Conservation (phyloP, 2,329 filamentous ascomycete species). For the Colletotrichum trifolii region DNA sequence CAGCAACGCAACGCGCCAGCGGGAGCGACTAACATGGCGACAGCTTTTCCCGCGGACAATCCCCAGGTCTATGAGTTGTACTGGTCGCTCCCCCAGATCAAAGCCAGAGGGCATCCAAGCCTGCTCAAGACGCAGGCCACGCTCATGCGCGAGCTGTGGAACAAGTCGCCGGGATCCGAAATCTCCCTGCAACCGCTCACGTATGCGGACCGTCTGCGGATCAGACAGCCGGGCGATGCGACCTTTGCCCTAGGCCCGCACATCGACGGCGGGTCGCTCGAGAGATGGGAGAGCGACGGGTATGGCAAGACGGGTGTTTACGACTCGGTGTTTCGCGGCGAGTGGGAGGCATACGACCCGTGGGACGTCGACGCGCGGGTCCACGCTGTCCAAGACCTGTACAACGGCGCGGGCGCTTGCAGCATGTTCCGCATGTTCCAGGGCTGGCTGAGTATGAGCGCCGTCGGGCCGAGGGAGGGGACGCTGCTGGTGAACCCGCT, state of each 20-base stretch:
- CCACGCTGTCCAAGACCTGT: constrained; percentile 76
- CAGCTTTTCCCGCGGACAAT: constrained; percentile 73
- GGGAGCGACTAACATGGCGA: no score
- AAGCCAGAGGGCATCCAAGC: constrained; percentile 74
- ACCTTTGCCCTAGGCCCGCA: constrained; percentile 80
- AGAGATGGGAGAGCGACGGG: constrained; percentile 78
- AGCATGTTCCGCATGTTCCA: constrained; percentile 90
- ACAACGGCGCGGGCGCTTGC: constrained; percentile 84
- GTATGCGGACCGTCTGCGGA: constrained; percentile 79
- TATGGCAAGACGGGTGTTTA: constrained; percentile 78
- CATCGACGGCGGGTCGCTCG: constrained; percentile 78
- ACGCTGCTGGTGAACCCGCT: constrained; percentile 86
- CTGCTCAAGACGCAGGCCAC: constrained; percentile 70
- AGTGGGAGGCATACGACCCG: constrained; percentile 85
- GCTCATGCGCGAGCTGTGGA: constrained; percentile 72
- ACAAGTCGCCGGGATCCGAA: constrained; percentile 56
- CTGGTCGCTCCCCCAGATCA: constrained; percentile 76
- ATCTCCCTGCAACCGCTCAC: constrained; percentile 69
- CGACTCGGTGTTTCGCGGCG: constrained; percentile 75
- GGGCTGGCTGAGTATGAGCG: constrained; percentile 86
- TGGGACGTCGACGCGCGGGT: constrained; percentile 82
- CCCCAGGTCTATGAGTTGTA: constrained; percentile 82
- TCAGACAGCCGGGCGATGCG: constrained; percentile 76
- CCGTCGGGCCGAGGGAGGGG: constrained; percentile 78
- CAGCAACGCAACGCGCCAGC: background rate